Base-by-base conservation (phyloP, 768 basidiomycete species). In the Trametes gibbosa region DNA sequence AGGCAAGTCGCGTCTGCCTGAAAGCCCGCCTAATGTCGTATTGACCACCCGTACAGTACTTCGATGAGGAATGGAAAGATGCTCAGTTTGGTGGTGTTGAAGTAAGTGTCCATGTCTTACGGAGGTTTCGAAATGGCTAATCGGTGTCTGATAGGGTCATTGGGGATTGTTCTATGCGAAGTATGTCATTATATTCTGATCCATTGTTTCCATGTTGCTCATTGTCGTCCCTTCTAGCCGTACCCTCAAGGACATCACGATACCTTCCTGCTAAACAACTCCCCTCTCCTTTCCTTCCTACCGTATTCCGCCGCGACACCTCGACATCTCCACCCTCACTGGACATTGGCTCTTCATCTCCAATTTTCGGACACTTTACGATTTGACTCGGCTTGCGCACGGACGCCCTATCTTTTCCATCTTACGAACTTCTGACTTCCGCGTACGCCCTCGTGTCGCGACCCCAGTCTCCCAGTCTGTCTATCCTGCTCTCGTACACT, bases 61-160 rank as follows among this genome's bases (percentile, higher is more conserved):
- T 82, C 61, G 92, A 95, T 68, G 90, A 94, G 71, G 73, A 77
- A 32, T 53, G 59, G 25, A 53, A 87, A 83, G 81, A 82, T 65
- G 67, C 62, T 1, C 68, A 79, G 68, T 95, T 82, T 64, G 93
- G 92, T 63, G 93, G 93, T 61, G 92, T 95, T 42, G 93, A 87
- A 71, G 81, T 47, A 70, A 54, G 72, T 59, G 37, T 19, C 14
- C 39, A 5, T 2, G 52, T 35, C 50, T n/a, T 34, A 50, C 6
- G 2, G 8, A 19, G 34, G 29, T 29, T 21, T 23, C 12, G 29
- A 10, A 32, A 32, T n/a, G 21, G 50, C 40, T 51, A 14, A 59
- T 27, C 16, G 63, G 9, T 53, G 56, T 53, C 61, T 75, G 74
- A 5, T n/a, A 52, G 61, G 79, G 77, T 47, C 82, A 76, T 66